Percentiles rank a stretch among this genome's conserved stretches.
phyloP scores from a whole-genome alignment of 225 moss, liverwort and hornwort genomes.

The Pseudisothecium myosuroides region DNA sequence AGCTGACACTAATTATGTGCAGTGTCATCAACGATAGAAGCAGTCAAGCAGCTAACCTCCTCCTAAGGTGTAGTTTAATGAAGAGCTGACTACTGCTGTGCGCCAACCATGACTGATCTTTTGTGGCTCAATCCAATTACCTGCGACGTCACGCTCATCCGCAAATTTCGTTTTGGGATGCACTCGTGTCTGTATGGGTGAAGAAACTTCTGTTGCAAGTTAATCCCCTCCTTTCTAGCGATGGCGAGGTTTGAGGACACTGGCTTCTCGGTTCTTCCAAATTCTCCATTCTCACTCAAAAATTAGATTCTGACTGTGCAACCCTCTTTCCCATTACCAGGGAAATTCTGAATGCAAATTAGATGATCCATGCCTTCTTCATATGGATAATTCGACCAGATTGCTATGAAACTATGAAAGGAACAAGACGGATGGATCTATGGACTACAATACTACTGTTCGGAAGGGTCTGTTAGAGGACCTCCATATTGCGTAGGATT shows the following conservation, averaged over 20 bases:
- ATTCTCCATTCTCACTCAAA: neutral
- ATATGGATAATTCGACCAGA: neutral
- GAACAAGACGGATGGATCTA: neutral
- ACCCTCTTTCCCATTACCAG: too few species aligned
- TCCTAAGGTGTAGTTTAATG: neutral
- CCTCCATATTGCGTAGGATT: neutral
- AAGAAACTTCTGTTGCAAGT: neutral
- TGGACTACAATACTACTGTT: neutral
- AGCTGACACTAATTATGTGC: neutral
- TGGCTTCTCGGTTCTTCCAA: neutral
- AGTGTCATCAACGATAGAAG: neutral
- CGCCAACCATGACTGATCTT: too few species aligned
- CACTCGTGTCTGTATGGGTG: neutral
- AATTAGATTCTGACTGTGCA: neutral
- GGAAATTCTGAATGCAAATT: neutral
- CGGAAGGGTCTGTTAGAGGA: neutral
- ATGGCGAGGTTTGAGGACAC: neutral
- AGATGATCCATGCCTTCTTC: neutral
- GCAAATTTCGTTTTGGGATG: neutral
- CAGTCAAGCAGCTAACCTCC: neutral
- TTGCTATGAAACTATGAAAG: neutral
- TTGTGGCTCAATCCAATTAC: neutral
- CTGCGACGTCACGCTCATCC: neutral
- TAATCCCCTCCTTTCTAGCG: neutral
- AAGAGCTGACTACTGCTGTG: neutral